These are phyloP conservation scores for Torulaspora delbrueckii DNA, from an alignment of 805 yeast genomes.

Conservation along the genomic window DNA sequence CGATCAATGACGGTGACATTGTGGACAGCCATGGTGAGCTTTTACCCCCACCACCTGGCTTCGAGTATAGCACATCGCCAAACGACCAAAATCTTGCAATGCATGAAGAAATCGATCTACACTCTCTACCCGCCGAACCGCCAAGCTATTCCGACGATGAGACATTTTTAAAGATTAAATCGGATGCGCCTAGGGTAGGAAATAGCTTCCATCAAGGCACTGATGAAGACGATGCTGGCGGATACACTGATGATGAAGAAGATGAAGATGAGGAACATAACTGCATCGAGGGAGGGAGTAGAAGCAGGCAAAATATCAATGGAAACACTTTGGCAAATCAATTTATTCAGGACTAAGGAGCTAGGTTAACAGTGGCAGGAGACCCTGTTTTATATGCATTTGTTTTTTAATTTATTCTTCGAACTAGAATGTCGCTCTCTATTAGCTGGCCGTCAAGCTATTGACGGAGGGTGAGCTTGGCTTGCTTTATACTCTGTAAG, in stretches of 20 bases:
- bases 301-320: constrained; percentile 4
- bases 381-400: constrained; percentile 5
- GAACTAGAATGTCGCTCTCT: neutral
- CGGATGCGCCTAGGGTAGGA: constrained; percentile 6
- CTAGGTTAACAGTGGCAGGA: constrained; percentile 3
- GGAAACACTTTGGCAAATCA: constrained; percentile 17
- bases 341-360: constrained; percentile 11
- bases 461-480: neutral
- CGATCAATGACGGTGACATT: constrained; percentile 26
- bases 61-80: constrained; percentile 33
- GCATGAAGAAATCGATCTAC: constrained; percentile 34
- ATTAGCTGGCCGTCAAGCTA: neutral
- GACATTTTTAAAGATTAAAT: constrained; percentile 1
- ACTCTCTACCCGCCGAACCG: constrained; percentile 37
- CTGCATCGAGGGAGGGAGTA: constrained; percentile 1
- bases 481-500: neutral
- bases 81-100: constrained; percentile 3
- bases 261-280: constrained; percentile 3
- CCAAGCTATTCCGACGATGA: constrained; percentile 36
- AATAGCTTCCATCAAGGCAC: constrained; percentile 4
- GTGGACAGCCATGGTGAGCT: constrained; percentile 29
- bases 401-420: constrained; percentile 2
- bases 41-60: constrained; percentile 38
- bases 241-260: constrained; percentile 6
- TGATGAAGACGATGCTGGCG: constrained; percentile 4